Conservation (phyloP, 495 filamentous ascomycete genomes). For the Thermochaetoides thermophila region DNA sequence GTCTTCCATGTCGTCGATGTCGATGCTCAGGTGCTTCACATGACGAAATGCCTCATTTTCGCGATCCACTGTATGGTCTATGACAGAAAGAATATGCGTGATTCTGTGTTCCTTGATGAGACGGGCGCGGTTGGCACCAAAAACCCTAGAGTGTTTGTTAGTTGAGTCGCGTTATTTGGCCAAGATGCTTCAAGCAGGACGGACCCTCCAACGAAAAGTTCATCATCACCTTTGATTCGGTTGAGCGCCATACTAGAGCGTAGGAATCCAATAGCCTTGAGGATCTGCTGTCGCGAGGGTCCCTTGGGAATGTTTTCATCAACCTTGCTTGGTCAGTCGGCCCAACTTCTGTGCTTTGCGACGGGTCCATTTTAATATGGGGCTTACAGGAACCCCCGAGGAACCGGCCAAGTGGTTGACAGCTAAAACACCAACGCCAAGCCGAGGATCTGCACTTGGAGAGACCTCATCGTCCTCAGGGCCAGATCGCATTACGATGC, state of each 20-base stretch:
- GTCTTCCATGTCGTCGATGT: slow-evolving; percentile 77
- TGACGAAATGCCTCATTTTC: slow-evolving; percentile 24
- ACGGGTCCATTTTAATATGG: no score
- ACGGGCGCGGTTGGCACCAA: slow-evolving; percentile 52
- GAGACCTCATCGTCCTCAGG: no score
- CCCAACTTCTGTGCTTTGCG: no score
- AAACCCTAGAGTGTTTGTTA: slow-evolving; percentile 43
- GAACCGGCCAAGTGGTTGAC: no score
- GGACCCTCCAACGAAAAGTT: slow-evolving; percentile 77
- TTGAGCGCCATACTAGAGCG: slow-evolving; percentile 25
- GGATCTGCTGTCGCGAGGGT: no score
- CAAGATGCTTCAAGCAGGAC: slow-evolving; percentile 10
- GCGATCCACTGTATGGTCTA: slow-evolving; percentile 25
- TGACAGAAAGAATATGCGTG: slow-evolving; percentile 81
- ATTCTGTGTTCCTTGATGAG: slow-evolving; percentile 57
- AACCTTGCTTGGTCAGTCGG: no score
- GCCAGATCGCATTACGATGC: no score
- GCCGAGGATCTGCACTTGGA: no score
- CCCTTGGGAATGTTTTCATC: no score
- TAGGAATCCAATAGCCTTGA: no score
- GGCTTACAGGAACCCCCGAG: no score
- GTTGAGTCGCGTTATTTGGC: neutral
- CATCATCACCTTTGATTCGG: slow-evolving; percentile 50
- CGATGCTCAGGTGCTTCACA: slow-evolving; percentile 60
- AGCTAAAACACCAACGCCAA: no score